Percentiles rank a stretch among this genome's conserved stretches.
Conservation (phyloP, 148 eudicot species). For the Agrostemma githago region DNA sequence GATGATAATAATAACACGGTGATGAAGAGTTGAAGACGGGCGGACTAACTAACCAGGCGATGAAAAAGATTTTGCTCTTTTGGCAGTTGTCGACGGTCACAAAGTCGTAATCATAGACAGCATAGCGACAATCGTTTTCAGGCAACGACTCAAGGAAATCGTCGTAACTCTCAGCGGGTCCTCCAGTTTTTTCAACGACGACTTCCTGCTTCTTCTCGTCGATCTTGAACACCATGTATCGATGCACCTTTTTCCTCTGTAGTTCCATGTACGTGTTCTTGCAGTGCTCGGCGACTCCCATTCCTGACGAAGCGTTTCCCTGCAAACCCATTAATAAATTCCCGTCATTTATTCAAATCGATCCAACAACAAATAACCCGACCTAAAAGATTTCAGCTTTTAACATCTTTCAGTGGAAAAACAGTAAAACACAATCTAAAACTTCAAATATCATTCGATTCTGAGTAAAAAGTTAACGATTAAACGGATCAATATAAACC, state of each 20-base stretch:
- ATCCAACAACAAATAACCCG: no score
- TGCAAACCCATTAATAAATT: constrained; percentile 20
- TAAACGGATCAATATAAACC: no score
- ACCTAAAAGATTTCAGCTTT: no score
- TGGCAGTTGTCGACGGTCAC: constrained; percentile 74
- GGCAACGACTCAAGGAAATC: constrained; percentile 72
- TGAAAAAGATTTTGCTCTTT: constrained; percentile 68
- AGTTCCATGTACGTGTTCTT: constrained; percentile 55
- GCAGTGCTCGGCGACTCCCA: constrained; percentile 64
- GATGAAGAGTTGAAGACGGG: no score
- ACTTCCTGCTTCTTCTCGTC: constrained; percentile 78
- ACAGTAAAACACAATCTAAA: no score
- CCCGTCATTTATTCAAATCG: not conserved
- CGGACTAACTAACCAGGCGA: constrained; percentile 52
- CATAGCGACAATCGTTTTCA: constrained; percentile 75
- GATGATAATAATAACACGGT: no score
- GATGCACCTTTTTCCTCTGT: constrained; percentile 65
- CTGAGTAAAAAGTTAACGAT: no score
- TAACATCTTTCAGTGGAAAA: no score
- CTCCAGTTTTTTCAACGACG: constrained; percentile 71
- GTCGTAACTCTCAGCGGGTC: constrained; percentile 61
- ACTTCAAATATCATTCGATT: no score
- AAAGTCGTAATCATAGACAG: constrained; percentile 67
- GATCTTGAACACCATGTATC: constrained; percentile 69
- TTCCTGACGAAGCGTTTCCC: constrained; percentile 64